Percentiles rank a stretch among this genome's conserved stretches.
phyloP scores from a whole-genome alignment of 768 basidiomycete species.

The Lactarius indigo region DNA sequence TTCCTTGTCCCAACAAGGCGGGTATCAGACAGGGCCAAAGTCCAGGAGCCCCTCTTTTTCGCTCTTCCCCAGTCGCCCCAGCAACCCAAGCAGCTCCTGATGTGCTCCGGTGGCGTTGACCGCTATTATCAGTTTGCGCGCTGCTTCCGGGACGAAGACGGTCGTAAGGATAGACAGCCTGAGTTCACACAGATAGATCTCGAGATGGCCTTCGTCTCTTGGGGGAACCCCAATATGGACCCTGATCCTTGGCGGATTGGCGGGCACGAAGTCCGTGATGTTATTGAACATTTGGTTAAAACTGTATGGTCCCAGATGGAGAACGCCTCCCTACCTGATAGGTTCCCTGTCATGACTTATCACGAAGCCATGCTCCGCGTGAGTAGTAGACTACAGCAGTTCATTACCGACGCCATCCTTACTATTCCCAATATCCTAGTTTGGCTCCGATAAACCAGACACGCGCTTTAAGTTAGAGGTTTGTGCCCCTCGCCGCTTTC shows the following conservation, averaged over 20 bases:
- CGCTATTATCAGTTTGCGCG: constrained; percentile 90
- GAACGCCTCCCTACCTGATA: constrained; percentile 52
- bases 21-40: constrained; percentile 27
- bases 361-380: constrained; percentile 86
- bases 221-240: constrained; percentile 43
- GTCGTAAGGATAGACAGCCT: constrained; percentile 91
- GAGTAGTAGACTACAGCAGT: constrained; percentile 30
- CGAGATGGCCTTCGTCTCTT: constrained; percentile 93
- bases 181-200: constrained; percentile 97
- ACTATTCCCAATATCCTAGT: constrained; percentile 44
- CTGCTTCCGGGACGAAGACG: constrained; percentile 96
- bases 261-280: constrained; percentile 72
- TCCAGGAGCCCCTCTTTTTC: constrained; percentile 59
- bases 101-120: constrained; percentile 86
- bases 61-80: constrained; percentile 94
- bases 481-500: constrained; percentile 26
- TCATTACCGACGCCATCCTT: constrained; percentile 24
- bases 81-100: constrained; percentile 91
- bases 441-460: constrained; percentile 95
- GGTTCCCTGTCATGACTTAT: constrained; percentile 85
- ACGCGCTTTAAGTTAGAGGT: constrained; percentile 87
- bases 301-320: constrained; percentile 74
- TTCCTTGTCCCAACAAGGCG: constrained; percentile 34
- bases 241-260: constrained; percentile 75
- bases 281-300: constrained; percentile 72